These are phyloP conservation scores for Colletotrichum euphorbiae DNA, from an alignment of 2,329 filamentous ascomycete species.

Conservation along the genomic window DNA sequence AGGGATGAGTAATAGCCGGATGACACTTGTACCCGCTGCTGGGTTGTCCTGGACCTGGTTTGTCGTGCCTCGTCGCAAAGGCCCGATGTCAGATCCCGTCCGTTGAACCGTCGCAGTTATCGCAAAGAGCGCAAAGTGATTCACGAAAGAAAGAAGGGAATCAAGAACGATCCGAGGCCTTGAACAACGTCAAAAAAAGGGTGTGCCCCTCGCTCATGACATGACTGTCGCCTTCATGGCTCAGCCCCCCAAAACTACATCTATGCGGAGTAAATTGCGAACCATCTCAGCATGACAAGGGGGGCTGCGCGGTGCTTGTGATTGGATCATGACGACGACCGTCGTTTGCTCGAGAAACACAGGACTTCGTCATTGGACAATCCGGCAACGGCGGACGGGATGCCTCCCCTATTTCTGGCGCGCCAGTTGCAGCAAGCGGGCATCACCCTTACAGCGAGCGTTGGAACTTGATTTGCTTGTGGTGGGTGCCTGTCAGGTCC, in stretches of 20 bases:
- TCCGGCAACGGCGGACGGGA: conserved; percentile 10
- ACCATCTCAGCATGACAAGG: conserved; percentile 33
- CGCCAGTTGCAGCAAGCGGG: conserved; percentile 25
- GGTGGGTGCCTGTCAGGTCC: conserved; percentile 12
- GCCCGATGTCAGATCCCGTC: conserved; percentile 4
- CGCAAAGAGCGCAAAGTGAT: conserved; percentile 13
- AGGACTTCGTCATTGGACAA: conserved; percentile 35
- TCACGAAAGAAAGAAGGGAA: conserved; percentile 8
- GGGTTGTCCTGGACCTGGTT: conserved; percentile 24
- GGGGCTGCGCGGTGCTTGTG: conserved; percentile 20
- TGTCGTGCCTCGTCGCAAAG: neutral
- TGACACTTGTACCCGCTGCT: conserved; percentile 11
- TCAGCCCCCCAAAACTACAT: conserved; percentile 35
- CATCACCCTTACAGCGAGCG: conserved; percentile 24
- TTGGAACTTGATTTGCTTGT: conserved; percentile 34
- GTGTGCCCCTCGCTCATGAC: conserved; percentile 11
- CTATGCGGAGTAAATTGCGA: conserved; percentile 32
- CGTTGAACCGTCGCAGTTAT: conserved; percentile 7
- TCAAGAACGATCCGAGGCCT: neutral
- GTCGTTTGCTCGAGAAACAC: conserved; percentile 25
- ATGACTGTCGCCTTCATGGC: conserved; percentile 19
- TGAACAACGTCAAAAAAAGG: conserved; percentile 7
- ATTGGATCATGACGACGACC: conserved; percentile 40
- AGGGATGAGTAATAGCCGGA: conserved; percentile 5
- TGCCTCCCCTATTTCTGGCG: conserved; percentile 37